Evolutionary conservation across 768 basidiomycete genomes (phyloP).

Genomic region (Tylopilus subfusipes): DNA sequence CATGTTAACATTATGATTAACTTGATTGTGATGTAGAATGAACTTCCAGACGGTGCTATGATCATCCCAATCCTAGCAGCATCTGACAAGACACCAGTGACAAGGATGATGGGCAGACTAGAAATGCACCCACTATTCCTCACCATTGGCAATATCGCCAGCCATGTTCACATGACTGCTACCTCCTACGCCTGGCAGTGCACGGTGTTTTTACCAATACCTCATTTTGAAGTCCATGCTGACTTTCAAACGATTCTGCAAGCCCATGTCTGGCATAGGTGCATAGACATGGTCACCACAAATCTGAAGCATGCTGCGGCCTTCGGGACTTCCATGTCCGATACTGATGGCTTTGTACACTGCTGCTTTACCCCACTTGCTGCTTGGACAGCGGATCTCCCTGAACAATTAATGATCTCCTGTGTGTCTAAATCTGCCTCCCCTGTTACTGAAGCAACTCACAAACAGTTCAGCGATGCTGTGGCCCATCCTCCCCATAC

Average conservation of each 20-base stretch:
- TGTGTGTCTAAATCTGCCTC: background rate
- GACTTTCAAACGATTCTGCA: too few relatives aligned
- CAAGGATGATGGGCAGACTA: background rate
- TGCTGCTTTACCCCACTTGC: background rate
- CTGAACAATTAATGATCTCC: constrained; percentile 11
- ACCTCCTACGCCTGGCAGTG: too few relatives aligned
- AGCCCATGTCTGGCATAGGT: too few relatives aligned
- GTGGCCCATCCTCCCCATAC: too few relatives aligned
- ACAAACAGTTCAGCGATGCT: too few relatives aligned
- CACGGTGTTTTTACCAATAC: too few relatives aligned
- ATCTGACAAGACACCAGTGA: background rate
- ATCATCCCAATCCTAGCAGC: background rate
- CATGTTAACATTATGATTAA: too few relatives aligned
- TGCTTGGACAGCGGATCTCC: background rate
- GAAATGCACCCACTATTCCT: background rate
- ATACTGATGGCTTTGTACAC: constrained; percentile 15
- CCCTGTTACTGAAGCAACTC: background rate
- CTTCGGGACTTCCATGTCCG: background rate
- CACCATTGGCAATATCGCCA: background rate
- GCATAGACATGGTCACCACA: too few relatives aligned
- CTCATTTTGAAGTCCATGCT: too few relatives aligned
- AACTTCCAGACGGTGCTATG: background rate
- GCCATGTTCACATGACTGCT: background rate
- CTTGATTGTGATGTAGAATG: too few relatives aligned
- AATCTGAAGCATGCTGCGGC: too few relatives aligned